Conservation (phyloP, 2,329 filamentous ascomycete genomes). For the Epichloe scottii region DNA sequence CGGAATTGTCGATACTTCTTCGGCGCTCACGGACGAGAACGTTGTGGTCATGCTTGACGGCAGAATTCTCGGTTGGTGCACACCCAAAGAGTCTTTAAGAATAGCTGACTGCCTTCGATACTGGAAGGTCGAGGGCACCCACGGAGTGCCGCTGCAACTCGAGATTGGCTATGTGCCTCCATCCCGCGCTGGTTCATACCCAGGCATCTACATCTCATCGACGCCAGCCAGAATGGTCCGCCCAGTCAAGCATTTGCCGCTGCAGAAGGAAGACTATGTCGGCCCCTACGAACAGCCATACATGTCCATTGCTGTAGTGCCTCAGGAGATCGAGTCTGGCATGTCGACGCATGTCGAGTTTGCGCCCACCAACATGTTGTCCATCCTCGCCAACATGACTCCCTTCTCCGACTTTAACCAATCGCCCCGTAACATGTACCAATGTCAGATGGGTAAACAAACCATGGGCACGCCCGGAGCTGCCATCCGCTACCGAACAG, state of each 20-base stretch:
- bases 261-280: constrained; percentile 77
- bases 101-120: constrained; percentile 81
- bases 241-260: constrained; percentile 81
- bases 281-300: constrained; percentile 94
- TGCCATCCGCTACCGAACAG: constrained; percentile 72
- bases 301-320: constrained; percentile 93
- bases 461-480: constrained; percentile 95
- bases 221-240: constrained; percentile 76
- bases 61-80: constrained; percentile 79
- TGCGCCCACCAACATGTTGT: constrained; percentile 90
- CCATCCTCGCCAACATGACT: constrained; percentile 96
- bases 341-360: constrained; percentile 89
- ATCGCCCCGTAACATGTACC: constrained; percentile 97
- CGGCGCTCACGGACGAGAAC: constrained; percentile 68
- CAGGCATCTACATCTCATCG: constrained; percentile 88
- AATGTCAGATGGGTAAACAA: constrained; percentile 99
- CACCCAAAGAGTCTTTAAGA: constrained; percentile 65
- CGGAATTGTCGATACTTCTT: constrained; percentile 63
- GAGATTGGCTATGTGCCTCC: constrained; percentile 88
- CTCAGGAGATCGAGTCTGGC: constrained; percentile 75
- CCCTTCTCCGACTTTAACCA: constrained; percentile 99
- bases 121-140: constrained; percentile 86
- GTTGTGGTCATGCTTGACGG: constrained; percentile 87
- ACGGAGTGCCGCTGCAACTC: constrained; percentile 68
- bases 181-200: constrained; percentile 86